phyloP scores from a whole-genome alignment of 129 eudicot genomes.

The Glebionis coronaria region DNA sequence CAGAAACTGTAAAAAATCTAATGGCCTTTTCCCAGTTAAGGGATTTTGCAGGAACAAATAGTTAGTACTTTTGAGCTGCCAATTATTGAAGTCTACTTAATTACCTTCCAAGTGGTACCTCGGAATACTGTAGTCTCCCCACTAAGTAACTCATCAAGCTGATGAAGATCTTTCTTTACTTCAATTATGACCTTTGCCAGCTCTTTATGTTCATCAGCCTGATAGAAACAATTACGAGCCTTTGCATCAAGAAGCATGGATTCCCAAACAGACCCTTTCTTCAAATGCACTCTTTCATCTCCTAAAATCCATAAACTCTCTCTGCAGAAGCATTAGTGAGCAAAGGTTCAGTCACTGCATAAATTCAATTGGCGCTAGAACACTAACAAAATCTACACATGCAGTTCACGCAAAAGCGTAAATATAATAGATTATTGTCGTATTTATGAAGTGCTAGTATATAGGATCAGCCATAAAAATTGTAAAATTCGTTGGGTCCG shows the following conservation, averaged over 20 bases:
- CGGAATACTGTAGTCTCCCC: conserved; percentile 45
- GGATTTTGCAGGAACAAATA: neutral
- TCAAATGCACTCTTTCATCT: conserved; percentile 36
- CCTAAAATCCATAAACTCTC: conserved; percentile 60
- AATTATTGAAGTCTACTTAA: neutral
- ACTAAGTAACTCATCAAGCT: conserved; percentile 56
- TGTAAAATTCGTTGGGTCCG: too few species aligned
- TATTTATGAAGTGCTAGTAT: too few species aligned
- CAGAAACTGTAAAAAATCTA: neutral
- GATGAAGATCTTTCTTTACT: conserved; percentile 55
- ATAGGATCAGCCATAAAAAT: too few species aligned
- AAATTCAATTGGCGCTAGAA: neutral
- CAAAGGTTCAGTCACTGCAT: neutral
- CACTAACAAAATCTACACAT: too few species aligned
- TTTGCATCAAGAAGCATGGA: conserved; percentile 41
- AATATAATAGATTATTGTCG: too few species aligned
- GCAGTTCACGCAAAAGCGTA: too few species aligned
- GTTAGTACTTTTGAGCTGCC: neutral
- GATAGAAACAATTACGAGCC: conserved; percentile 39
- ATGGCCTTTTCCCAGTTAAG: neutral
- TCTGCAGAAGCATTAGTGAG: conserved; percentile 26
- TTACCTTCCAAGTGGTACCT: conserved; percentile 64
- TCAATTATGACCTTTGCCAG: conserved; percentile 40
- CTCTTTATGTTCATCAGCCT: conserved; percentile 45
- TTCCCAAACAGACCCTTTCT: conserved; percentile 40